phyloP scores from a whole-genome alignment of 129 eudicot genomes.

The Chrysanthemum lavandulifolium region DNA sequence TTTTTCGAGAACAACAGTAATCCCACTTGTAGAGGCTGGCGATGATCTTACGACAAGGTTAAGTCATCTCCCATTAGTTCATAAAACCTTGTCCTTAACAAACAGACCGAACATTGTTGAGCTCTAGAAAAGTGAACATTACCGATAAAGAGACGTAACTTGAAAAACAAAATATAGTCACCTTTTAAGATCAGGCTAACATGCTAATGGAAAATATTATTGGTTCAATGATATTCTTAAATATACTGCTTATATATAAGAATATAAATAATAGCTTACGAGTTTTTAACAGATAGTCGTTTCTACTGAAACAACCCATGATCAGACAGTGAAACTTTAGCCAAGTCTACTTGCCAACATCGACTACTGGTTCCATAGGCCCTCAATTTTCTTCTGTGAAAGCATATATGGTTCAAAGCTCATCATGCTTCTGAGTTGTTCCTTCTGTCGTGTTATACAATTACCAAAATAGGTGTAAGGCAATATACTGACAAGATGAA shows the following conservation, averaged over 20 bases:
- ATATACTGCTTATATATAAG: too few species aligned
- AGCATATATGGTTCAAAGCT: too few species aligned
- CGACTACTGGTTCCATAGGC: conserved; percentile 4
- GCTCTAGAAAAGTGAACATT: too few species aligned
- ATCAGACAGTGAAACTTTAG: background rate
- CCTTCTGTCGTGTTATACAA: background rate
- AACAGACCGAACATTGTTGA: too few species aligned
- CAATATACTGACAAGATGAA: background rate
- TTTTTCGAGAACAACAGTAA: too few species aligned
- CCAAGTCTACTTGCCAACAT: background rate
- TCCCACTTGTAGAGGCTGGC: too few species aligned
- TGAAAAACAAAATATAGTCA: background rate
- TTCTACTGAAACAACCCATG: background rate
- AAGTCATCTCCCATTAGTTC: background rate
- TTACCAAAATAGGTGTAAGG: conserved; percentile 13
- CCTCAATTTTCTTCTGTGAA: background rate
- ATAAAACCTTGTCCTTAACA: background rate
- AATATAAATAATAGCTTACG: too few species aligned
- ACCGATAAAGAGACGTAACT: too few species aligned
- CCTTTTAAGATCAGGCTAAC: too few species aligned
- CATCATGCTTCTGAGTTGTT: background rate
- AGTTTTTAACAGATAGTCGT: background rate
- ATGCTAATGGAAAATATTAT: too few species aligned
- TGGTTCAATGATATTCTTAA: too few species aligned
- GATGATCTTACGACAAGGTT: too few species aligned